Base-by-base conservation (phyloP, 768 basidiomycete genomes). In the Sutorius australiensis region DNA sequence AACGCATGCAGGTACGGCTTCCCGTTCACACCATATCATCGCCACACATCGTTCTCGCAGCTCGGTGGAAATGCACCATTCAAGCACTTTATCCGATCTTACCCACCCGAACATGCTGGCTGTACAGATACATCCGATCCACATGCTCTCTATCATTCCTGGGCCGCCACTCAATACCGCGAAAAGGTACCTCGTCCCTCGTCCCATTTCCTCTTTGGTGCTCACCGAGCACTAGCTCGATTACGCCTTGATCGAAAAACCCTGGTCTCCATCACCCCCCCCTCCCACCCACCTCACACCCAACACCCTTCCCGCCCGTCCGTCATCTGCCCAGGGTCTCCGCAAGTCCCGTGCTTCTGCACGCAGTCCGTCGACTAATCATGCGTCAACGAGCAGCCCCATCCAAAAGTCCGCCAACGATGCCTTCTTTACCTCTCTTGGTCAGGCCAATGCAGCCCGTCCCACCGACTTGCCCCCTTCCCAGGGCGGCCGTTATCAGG, bases 81-180 rank as follows among this genome's bases (percentile, higher is more conserved):
- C 74, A 81, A 80, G 57, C 73, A 83, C 2, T 98, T 97, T 70
- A 74, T 94, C 73, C 76, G 77, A 54, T 77, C 82, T 38, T 92
- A 92, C 67, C 84, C 87, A 10, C 67, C 75, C 8, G 81, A 84
- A 50, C 80, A 82, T 60, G 85, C 85, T 36, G 90, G 89, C 8
- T 87, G 86, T 73, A 81, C 74, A 45, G 79, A 83, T 32, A 76
- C 73, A 48, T 77, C 84, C 63, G 81, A 73, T 54, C 63, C 84
- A 30, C 80, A 86, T 60, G 86, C 92, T 60, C 92, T 81, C 50
- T 98, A 98, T 70, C 91, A 92, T 65, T 88, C 82, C 36, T 97
- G 95, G 92, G 90, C 94, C 2, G 95, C 94, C 1, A 76, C 88
- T 2, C 94, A 98, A 72, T 98, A 98, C 72, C 83, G 89, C 39